Evolutionary conservation across 495 filamentous ascomycete genomes (phyloP), one percentile per base, ranked within the genome.

Genomic region (Hapsidospora chrysogenum): DNA sequence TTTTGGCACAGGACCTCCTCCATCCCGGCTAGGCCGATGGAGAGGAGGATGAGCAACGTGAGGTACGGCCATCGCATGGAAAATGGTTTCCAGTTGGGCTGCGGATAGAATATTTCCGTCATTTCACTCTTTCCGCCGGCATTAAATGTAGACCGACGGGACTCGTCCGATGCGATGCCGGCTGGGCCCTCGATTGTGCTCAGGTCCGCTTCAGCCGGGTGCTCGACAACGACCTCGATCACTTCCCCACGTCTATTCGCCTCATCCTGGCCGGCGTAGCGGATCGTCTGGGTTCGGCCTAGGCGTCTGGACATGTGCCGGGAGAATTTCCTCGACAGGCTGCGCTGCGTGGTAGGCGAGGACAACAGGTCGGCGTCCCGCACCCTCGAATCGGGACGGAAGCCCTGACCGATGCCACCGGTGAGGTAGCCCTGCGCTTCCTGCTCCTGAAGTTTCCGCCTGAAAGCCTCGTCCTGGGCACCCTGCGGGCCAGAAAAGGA

Each of bases 11-110:
- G 49, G 32, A 63, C 56, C 48, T 84, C 78, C 47, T 74, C 67
- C 9, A 57, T 41, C 9, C 50, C 67, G 13, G 64, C 70, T 16
- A 81, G 53, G 0, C 40, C 52, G 14, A 76, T 43, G 1, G 78
- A 76, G 10, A 77, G 32, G 14, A 74, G 13, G 18, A 75, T 58
- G 9, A 84, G 60, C 31, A 61, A 47, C 1, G 57, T 37, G 17
- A 62, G 56, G 47, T 78, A 84, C 9, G 66, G 69, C 57, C 66
- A 71, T 15, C 66, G 60, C 75, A 84, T 81, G 0, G 69, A 72
- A 36, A 78, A 66, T 0, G 78, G 78, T 41, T 73, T 76, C 78
- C 78, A 84, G 45, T 80, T 66, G 3, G 75, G 74, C 42, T 69
- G 64, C 0, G 69, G 68, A 32, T 65, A 70, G 43, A 67, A 71